Evolutionary conservation across 345 rosid genomes (phyloP).

Genomic region (Abelmoschus esculentus): DNA sequence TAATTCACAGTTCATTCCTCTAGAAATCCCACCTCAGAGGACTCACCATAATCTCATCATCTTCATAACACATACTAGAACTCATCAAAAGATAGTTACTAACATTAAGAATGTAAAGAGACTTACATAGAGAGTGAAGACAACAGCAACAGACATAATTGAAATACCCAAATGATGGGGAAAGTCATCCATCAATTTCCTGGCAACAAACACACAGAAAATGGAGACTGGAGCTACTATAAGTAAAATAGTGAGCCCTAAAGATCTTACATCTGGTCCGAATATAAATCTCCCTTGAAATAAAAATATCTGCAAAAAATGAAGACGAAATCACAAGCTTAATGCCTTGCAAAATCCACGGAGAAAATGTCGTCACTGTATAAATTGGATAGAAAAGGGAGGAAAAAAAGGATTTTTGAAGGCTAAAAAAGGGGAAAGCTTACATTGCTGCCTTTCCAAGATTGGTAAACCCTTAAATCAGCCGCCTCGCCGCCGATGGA

Average conservation of each 20-base stretch:
- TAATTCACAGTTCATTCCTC: too few species aligned
- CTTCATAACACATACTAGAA: background rate
- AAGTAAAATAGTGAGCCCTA: conserved; percentile 70
- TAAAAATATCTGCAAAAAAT: conserved; percentile 67
- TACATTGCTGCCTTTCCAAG: conserved; percentile 97
- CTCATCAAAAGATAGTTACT: background rate
- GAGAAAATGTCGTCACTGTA: background rate
- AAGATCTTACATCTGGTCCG: conserved; percentile 96
- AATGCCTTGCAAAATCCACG: background rate
- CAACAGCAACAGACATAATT: conserved; percentile 46
- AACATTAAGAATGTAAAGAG: background rate
- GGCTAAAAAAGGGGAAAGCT: conserved; percentile 18
- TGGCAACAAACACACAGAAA: conserved; percentile 82
- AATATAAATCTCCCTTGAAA: conserved; percentile 86
- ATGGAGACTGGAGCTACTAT: conserved; percentile 70
- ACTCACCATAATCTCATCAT: background rate
- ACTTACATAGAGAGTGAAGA: conserved; percentile 69
- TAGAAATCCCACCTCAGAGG: background rate
- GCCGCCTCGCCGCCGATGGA: conserved; percentile 39
- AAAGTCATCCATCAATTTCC: conserved; percentile 72
- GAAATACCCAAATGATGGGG: conserved; percentile 69
- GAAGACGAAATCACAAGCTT: background rate
- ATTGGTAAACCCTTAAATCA: conserved; percentile 65
- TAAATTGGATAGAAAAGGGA: background rate
- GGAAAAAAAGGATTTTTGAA: background rate